A percentile compares a stretch with the other conserved stretches of the same genome.
Conservation (phyloP, 2,329 filamentous ascomycete genomes). For the Aspergillus caelatus region DNA sequence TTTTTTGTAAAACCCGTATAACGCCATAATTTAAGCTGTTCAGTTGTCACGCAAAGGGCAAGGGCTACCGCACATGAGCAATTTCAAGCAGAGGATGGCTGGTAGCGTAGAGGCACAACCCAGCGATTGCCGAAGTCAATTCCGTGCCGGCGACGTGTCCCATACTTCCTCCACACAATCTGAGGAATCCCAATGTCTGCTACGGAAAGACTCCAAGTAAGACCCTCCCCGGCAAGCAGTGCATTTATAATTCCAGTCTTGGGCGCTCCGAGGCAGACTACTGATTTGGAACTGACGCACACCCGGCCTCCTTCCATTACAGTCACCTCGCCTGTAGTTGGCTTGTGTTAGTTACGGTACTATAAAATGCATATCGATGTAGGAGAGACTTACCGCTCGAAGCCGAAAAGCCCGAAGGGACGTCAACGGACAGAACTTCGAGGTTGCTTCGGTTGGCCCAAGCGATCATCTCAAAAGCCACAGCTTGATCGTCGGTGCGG, state of each 20-base stretch:
- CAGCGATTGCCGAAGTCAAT: slow-evolving; percentile 88
- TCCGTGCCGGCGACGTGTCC: slow-evolving; percentile 77
- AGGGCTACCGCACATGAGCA: not conserved
- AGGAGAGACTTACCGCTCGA: slow-evolving; percentile 68
- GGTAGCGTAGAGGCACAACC: slow-evolving; percentile 70
- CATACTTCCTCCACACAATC: slow-evolving; percentile 81
- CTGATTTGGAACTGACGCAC: slow-evolving; percentile 78
- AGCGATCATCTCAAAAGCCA: slow-evolving; percentile 85
- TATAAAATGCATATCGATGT: slow-evolving; percentile 33
- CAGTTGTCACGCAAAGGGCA: not conserved
- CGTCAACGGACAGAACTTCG: slow-evolving; percentile 82
- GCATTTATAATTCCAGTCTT: slow-evolving; percentile 82
- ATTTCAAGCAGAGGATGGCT: slow-evolving; percentile 30
- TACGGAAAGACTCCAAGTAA: slow-evolving; percentile 74
- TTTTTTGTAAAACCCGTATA: not conserved
- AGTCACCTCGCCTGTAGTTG: slow-evolving; percentile 52
- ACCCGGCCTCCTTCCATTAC: slow-evolving; percentile 73
- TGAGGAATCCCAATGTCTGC: slow-evolving; percentile 85
- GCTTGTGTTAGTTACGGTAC: slow-evolving; percentile 19
- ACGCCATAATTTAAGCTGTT: not conserved
- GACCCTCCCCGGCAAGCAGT: slow-evolving; percentile 62
- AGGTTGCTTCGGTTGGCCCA: slow-evolving; percentile 91
- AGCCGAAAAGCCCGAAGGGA: slow-evolving; percentile 85
- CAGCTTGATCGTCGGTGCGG: slow-evolving; percentile 77
- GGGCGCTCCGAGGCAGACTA: slow-evolving; percentile 84